Base-by-base conservation (phyloP, 768 basidiomycete genomes). In the Rhodotorula graminis region DNA sequence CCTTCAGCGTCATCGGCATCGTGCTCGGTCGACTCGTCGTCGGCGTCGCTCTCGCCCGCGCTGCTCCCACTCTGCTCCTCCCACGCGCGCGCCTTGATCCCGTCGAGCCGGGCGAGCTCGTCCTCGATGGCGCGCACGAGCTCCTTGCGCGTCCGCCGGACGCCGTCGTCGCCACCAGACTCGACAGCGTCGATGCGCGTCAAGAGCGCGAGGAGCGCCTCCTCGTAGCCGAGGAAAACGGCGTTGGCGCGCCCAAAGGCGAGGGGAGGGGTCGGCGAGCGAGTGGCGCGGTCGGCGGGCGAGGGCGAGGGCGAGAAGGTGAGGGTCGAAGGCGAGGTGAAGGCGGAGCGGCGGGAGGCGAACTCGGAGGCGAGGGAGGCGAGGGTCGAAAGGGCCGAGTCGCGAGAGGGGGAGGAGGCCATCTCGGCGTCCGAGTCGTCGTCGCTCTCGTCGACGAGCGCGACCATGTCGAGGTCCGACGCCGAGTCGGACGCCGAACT, bases 191-290 rank as follows among this genome's bases (percentile, higher is more conserved):
- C 73, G 46, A 74, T 53, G 37, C 67, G 60, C 33, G 47, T 70
- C 27, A 74, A 29, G 23, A 74, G 65, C 16, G 21, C 16, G 65
- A 74, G 58, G 52, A 74, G 69, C 29, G n/a, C 59, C 50, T 74
- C 73, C 61, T 74, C 73, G 73, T 70, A 61, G 8, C 42, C 55
- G 53, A 70, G 69, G 63, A 74, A 67, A 2, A 61, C 9, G 10
- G 65, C 62, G 65, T 74, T 74, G 58, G 80, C 82, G 3, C 84
- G 81, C 12, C 87, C 87, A 81, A 84, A 91, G 6, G 88, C 86
- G 56, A 91, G 80, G 77, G 69, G 61, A 10, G 70, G 64, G 4
- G 59, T 61, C 21, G 61, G 14, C 27, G 25, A 42, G 5, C 63
- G 11, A 23, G 61, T 63, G 37, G 86, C 5, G 44, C 40, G 42